Conservation (phyloP, 148 eudicot genomes). For the Chenopodium suecicum region DNA sequence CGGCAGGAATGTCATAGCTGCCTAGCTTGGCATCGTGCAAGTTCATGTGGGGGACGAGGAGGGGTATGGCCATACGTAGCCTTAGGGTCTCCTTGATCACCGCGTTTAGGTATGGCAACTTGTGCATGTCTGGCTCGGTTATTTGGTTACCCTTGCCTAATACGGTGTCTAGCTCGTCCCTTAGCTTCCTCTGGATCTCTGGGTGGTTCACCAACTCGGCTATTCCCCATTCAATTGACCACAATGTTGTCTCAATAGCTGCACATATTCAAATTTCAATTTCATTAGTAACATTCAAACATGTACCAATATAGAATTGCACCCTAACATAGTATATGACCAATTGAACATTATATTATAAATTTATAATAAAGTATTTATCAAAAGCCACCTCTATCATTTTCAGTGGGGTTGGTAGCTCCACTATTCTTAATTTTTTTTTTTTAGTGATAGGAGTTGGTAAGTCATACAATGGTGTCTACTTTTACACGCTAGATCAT, state of each 20-base stretch:
- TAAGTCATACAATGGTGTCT: neutral
- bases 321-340: no score
- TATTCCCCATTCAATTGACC: slow-evolving; percentile 90
- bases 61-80: slow-evolving; percentile 77
- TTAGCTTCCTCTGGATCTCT: slow-evolving; percentile 61
- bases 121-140: slow-evolving; percentile 66
- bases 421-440: neutral
- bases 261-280: neutral
- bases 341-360: neutral
- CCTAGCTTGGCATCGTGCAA: slow-evolving; percentile 66
- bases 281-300: neutral
- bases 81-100: slow-evolving; percentile 80
- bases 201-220: slow-evolving; percentile 90
- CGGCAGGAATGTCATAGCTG: slow-evolving; percentile 79
- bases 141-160: slow-evolving; percentile 60
- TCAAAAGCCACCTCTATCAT: neutral
- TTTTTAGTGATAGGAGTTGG: neutral
- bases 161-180: slow-evolving; percentile 56
- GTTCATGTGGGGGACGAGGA: slow-evolving; percentile 90
- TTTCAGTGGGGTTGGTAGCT: slow-evolving; percentile 9
- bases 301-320: no score
- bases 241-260: slow-evolving; percentile 87
- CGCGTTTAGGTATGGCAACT: slow-evolving; percentile 77
- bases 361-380: no score
- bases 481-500: slow-evolving; percentile 1